Evolutionary conservation across 345 rosid genomes (phyloP).

Genomic region (Gossypium sturtianum): DNA sequence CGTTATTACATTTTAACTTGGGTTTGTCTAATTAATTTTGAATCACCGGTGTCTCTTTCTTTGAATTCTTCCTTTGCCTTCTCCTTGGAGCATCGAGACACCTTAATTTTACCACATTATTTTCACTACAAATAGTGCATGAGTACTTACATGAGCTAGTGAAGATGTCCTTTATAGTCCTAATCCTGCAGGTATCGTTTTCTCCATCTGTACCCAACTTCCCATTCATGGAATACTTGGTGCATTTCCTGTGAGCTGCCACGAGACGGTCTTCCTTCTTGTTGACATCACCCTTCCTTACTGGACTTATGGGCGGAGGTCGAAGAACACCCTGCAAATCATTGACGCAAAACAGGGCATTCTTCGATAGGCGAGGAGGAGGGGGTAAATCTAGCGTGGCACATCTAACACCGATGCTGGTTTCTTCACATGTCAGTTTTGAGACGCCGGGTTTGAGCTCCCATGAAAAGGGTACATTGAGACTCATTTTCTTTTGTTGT

Average conservation of each 20-base stretch:
- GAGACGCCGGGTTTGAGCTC: slow-evolving; percentile 33
- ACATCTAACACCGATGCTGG: background rate
- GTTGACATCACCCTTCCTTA: background rate
- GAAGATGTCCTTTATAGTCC: background rate
- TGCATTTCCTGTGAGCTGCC: slow-evolving; percentile 22
- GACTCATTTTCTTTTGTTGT: slow-evolving; percentile 16
- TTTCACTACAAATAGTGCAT: slow-evolving; percentile 12
- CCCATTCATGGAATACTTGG: background rate
- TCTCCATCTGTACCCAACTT: background rate
- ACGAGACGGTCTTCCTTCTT: slow-evolving; percentile 22
- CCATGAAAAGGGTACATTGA: slow-evolving; percentile 30
- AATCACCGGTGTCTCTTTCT: background rate
- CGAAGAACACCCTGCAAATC: background rate
- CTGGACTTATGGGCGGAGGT: background rate
- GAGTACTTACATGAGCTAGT: slow-evolving; percentile 19
- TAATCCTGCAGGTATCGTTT: background rate
- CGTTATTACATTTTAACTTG: background rate
- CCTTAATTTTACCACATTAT: slow-evolving; percentile 11
- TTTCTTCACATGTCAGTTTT: slow-evolving; percentile 14
- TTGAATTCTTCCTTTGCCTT: background rate
- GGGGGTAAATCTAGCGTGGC: slow-evolving; percentile 10
- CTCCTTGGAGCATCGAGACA: slow-evolving; percentile 5
- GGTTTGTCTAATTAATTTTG: background rate
- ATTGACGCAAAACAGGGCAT: background rate
- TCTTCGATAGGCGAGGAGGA: slow-evolving; percentile 22